Evolutionary conservation across 169 alveolate genomes (phyloP), one percentile per base, ranked within the genome.

Genomic region (Perkinsus olseni): DNA sequence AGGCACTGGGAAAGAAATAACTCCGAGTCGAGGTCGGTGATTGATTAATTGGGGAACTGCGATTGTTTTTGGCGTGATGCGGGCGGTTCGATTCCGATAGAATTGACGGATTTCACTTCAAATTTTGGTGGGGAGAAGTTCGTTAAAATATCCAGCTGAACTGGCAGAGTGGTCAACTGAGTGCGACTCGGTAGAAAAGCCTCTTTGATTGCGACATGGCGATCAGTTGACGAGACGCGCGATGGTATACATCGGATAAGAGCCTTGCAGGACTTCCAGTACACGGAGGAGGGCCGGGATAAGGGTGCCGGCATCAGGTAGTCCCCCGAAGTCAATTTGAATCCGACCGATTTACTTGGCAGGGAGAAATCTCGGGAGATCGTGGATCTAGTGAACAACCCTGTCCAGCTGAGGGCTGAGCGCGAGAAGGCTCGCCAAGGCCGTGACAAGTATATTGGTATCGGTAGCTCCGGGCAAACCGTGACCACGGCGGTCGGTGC

Each of bases 201-300:
- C 3, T 11, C 50, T 3, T 6, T 11, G 50, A 40, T 11, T 40
- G 11, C 11, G 3, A 6, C 50, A 3, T 40, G 3, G 11, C 3
- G 3, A 40, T 62, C 34, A 62, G 94, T 95, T 20, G 95, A 96
- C 31, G 98, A 97, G 91, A 91, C 96, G 20, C 94, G 95, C 93
- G 98, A 96, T 48, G 96, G 96, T 39, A 90, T 95, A 34, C 96
- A 95, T 92, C 96, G 95, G 90, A 93, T 97, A 31, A 93, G 98
- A 74, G 94, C 95, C 37, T 93, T 96, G 34, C 94, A 95, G 93
- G 98, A 96, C 48, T 95, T 96, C 92, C 94, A 96, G 74, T 96
- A 94, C 94, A 37, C 94, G 10, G 98, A 97, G 91, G 97, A 96
- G 74, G 97, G 98, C 31, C 91, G 92, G 38, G 98, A 96, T 62